These are phyloP conservation scores for Geranium incanum DNA, from an alignment of 441 rosid genomes.

Conservation along the genomic window DNA sequence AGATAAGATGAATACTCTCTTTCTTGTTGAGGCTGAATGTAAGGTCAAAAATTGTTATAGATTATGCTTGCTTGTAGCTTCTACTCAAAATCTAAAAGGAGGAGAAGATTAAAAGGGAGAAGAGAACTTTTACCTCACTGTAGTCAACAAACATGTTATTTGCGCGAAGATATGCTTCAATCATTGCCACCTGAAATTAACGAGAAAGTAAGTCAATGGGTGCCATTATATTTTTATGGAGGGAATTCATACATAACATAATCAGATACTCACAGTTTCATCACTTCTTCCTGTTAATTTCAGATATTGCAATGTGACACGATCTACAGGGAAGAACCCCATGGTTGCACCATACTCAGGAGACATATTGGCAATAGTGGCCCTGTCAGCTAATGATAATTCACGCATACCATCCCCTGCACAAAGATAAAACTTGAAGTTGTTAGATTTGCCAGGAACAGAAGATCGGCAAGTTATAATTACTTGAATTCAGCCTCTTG, in stretches of 20 bases:
- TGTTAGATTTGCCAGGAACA: background rate
- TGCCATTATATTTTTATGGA: constrained; percentile 12
- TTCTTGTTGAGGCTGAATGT: constrained; percentile 81
- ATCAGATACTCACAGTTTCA: constrained; percentile 63
- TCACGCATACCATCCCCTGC: constrained; percentile 89
- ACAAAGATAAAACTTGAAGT: constrained; percentile 34
- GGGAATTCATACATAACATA: constrained; percentile 14
- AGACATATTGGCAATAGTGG: constrained; percentile 98
- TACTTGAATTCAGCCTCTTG: constrained; percentile 16
- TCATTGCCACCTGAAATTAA: constrained; percentile 67
- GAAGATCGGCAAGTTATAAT: constrained; percentile 12
- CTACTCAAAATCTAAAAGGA: background rate
- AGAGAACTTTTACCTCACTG: constrained; percentile 47
- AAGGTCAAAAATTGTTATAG: constrained; percentile 6
- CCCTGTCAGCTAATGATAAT: constrained; percentile 96
- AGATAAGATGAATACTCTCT: constrained; percentile 82
- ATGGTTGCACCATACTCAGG: constrained; percentile 99
- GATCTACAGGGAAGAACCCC: constrained; percentile 99
- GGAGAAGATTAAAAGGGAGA: constrained; percentile 4
- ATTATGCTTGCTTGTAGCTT: background rate
- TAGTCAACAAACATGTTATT: constrained; percentile 95
- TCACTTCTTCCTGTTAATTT: constrained; percentile 98
- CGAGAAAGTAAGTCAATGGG: constrained; percentile 19
- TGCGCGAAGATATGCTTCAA: constrained; percentile 93
- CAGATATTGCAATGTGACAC: constrained; percentile 86